Base-by-base conservation (phyloP, 805 yeast species). In the Debaryomyces hansenii region DNA sequence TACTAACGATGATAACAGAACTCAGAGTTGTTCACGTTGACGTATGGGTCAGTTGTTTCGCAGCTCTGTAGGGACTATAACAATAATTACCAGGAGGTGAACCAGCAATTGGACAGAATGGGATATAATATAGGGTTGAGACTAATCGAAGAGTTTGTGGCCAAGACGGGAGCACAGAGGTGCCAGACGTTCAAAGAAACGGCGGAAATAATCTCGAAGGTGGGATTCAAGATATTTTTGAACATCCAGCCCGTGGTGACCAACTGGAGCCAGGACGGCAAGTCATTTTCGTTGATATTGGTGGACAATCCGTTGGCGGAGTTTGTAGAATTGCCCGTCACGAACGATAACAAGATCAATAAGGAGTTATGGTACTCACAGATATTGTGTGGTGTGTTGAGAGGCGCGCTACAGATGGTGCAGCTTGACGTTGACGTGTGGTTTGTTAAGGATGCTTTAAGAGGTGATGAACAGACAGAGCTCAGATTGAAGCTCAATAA, bases 381-480 rank as follows among this genome's bases (percentile, higher is more conserved):
- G 58, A 79, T 94, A 2, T 69, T 90, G 20, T 87, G 91, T 51
- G 99, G 99, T 14, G 94, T 94, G 3, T 67, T 94, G 42, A 80
- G 89, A 48, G 98, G 98, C 4, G 90, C 96, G 0, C 69, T 94
- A 42, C 96, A 91, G 59, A 92, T 91, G 97, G 96, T 94, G 3
- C 99, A 94, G 61, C 69, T 94, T 57, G 96, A 91, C 47, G 90
- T 91, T 42, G 96, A 91, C 46, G 90, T 84, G 2, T 72, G 69
- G 53, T 94, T 91, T 61, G 79, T 89, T 2, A 80, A 84, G 54
- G 99, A 94, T 61, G 82, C 77, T 2, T 71, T 94, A 41, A 79
- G 90, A 52, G 98, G 97, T 0, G 92, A 90, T 55, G 84, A 83
- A 10, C 70, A 69, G 21, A 92, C 97, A 0, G 97, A 90, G 59